Percentiles rank a stretch among this genome's conserved stretches.
phyloP scores from a whole-genome alignment of 305 asterid genomes.

The Fraxinus dipetala region DNA sequence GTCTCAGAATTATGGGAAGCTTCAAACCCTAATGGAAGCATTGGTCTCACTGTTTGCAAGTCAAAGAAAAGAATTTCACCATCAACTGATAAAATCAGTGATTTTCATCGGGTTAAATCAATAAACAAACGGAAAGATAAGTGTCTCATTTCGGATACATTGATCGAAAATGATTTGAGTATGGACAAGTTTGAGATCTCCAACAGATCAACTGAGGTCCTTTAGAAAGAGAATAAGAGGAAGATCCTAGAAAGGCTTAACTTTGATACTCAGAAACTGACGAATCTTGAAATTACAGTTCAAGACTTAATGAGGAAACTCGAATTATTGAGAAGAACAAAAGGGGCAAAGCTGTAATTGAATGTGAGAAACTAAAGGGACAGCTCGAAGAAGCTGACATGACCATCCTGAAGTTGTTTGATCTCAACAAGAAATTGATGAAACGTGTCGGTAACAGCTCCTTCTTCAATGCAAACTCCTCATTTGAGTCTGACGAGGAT shows the following conservation, averaged over 20 bases:
- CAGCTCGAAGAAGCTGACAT: conserved; percentile 82
- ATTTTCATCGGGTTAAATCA: conserved; percentile 42
- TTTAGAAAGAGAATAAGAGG: conserved; percentile 62
- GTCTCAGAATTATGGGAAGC: conserved; percentile 49
- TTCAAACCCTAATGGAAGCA: conserved; percentile 32
- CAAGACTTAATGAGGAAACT: conserved; percentile 78
- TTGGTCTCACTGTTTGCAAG: conserved; percentile 36
- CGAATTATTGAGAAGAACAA: conserved; percentile 60
- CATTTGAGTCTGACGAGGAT: conserved; percentile 68
- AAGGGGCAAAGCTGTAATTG: conserved; percentile 75
- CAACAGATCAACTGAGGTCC: conserved; percentile 49
- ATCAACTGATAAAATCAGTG: conserved; percentile 25
- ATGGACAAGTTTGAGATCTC: conserved; percentile 64
- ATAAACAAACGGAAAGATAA: conserved; percentile 46
- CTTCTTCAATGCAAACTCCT: conserved; percentile 44
- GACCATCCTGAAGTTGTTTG: conserved; percentile 62
- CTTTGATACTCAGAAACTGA: conserved; percentile 79
- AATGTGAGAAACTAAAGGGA: conserved; percentile 66
- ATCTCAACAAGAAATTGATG: conserved; percentile 60
- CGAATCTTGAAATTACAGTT: conserved; percentile 81
- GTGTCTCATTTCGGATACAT: conserved; percentile 32
- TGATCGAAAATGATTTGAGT: conserved; percentile 39
- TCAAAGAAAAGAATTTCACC: conserved; percentile 34
- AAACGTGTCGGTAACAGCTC: conserved; percentile 54
- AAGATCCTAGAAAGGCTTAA: conserved; percentile 78